Evolutionary conservation across 257 asterid species (phyloP).

Genomic region (Nicotiana otophora): DNA sequence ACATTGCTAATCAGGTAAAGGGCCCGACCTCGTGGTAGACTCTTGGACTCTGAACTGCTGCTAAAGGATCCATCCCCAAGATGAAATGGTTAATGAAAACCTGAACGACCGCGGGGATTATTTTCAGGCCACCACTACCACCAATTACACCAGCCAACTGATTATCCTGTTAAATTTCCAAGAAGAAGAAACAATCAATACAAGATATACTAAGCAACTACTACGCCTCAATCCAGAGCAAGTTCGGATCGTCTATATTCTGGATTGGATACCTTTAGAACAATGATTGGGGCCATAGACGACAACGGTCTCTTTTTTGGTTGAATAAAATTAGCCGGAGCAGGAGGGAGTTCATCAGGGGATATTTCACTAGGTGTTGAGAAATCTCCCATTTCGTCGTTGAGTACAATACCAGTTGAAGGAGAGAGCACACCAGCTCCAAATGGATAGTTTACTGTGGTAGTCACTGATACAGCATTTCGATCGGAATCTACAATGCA

Average conservation of each 20-base stretch:
- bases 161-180: constrained; percentile 40
- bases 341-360: constrained; percentile 67
- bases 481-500: constrained; percentile 79
- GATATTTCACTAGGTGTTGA: constrained; percentile 59
- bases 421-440: constrained; percentile 82
- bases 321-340: constrained; percentile 74
- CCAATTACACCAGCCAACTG: constrained; percentile 83
- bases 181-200: neutral
- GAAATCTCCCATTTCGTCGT: constrained; percentile 95
- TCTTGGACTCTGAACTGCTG: constrained; percentile 73
- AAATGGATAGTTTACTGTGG: constrained; percentile 61
- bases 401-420: constrained; percentile 79
- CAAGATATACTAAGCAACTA: too few relatives aligned
- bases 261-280: constrained; percentile 58
- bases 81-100: constrained; percentile 84
- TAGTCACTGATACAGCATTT: constrained; percentile 87
- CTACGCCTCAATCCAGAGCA: too few relatives aligned
- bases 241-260: too few relatives aligned
- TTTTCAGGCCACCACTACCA: constrained; percentile 82
- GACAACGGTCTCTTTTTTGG: constrained; percentile 90
- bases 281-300: constrained; percentile 80
- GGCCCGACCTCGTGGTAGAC: constrained; percentile 67
- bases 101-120: constrained; percentile 74
- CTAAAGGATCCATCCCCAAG: constrained; percentile 68
- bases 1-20: neutral